Conservation (phyloP, 2,329 filamentous ascomycete species). For the Cordyceps javanica region DNA sequence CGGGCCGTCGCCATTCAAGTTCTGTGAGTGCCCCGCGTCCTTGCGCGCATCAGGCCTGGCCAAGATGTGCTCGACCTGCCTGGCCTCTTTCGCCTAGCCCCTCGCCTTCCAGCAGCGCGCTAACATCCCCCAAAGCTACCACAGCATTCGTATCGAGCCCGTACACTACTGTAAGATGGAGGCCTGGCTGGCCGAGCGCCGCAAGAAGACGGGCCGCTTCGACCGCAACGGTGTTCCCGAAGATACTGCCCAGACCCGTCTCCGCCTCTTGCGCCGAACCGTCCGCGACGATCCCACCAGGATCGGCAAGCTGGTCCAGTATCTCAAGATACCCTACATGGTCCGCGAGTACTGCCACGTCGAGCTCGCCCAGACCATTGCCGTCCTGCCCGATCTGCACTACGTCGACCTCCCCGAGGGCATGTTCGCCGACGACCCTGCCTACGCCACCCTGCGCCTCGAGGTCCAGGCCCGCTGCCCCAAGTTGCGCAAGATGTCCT, state of each 20-base stretch:
- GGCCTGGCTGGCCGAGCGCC: slow-evolving; percentile 69
- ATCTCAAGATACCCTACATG: slow-evolving; percentile 92
- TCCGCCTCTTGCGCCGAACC: slow-evolving; percentile 74
- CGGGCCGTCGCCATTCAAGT: slow-evolving; percentile 41
- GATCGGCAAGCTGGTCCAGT: slow-evolving; percentile 65
- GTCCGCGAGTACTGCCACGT: slow-evolving; percentile 79
- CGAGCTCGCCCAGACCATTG: slow-evolving; percentile 78
- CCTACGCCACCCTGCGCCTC: slow-evolving; percentile 68
- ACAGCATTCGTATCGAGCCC: slow-evolving; percentile 84
- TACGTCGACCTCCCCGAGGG: slow-evolving; percentile 90
- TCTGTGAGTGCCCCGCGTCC: slow-evolving; percentile 50
- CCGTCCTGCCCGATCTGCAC: slow-evolving; percentile 74
- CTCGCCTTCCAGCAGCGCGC: not conserved
- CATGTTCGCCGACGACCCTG: slow-evolving; percentile 73
- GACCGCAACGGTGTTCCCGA: slow-evolving; percentile 73
- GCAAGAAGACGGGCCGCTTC: slow-evolving; percentile 67
- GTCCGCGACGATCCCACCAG: slow-evolving; percentile 68
- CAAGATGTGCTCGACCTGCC: not conserved
- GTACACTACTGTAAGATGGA: slow-evolving; percentile 94
- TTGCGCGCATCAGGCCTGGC: not conserved
- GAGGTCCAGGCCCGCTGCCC: slow-evolving; percentile 80
- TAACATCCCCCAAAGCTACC: slow-evolving; percentile 54
- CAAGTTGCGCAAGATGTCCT: slow-evolving; percentile 84
- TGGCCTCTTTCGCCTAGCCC: not conserved
- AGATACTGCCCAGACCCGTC: slow-evolving; percentile 68